A percentile compares a stretch with the other conserved stretches of the same genome.
phyloP scores from a whole-genome alignment of 225 moss, liverwort and hornwort genomes.

The Climacium dendroides region DNA sequence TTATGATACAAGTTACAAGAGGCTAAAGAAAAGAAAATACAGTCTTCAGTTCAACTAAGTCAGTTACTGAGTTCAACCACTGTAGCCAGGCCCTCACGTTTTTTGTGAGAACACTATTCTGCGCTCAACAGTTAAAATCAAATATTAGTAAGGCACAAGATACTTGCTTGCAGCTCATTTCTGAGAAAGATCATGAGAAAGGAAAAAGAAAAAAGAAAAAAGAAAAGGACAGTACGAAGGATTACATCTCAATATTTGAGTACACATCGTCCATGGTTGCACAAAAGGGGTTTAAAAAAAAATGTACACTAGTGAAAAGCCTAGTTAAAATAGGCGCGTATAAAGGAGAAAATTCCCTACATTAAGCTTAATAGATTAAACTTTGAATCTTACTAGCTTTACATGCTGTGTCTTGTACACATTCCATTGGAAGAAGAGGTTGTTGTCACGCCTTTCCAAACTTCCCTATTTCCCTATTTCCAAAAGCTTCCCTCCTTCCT shows the following conservation, averaged over 20 bases:
- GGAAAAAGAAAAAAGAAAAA: background rate
- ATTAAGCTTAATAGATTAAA: background rate
- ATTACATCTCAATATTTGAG: background rate
- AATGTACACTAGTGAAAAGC: conserved; percentile 32
- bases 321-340: conserved; percentile 1
- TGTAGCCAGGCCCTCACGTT: background rate
- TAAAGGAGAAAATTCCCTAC: conserved; percentile 15
- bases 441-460: background rate
- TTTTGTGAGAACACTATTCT: background rate
- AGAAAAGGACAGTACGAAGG: background rate
- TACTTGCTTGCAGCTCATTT: background rate
- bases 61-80: background rate
- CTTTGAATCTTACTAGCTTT: conserved; percentile 24
- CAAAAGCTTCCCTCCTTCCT: background rate
- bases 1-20: background rate
- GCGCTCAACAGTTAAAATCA: background rate
- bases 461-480: background rate
- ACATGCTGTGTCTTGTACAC: conserved; percentile 30
- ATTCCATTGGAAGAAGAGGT: conserved; percentile 10
- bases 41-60: background rate
- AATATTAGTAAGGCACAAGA: background rate
- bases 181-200: background rate
- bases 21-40: background rate
- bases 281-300: background rate
- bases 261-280: conserved; percentile 6